Percentiles rank a stretch among this genome's conserved stretches.
phyloP scores from a whole-genome alignment of 768 basidiomycete species.

The Scleroderma bovista region DNA sequence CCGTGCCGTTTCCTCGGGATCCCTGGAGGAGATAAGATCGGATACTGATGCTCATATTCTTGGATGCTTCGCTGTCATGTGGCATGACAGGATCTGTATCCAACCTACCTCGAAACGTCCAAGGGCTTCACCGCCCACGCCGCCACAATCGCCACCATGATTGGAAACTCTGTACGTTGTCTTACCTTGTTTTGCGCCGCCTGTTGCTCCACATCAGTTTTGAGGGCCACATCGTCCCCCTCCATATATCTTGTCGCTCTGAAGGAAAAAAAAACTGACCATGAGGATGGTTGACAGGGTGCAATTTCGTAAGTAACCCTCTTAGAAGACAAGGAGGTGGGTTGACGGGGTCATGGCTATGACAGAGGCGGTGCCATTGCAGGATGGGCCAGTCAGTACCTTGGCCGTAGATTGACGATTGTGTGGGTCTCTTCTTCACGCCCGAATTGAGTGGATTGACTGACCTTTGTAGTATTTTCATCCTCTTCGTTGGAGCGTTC shows the following conservation, averaged over 20 bases:
- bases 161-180: conserved; percentile 57
- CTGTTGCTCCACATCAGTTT: not conserved
- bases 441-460: not conserved
- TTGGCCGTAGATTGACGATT: conserved; percentile 82
- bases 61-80: not conserved
- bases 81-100: conserved; percentile 59
- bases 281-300: conserved; percentile 24
- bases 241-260: not conserved
- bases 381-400: conserved; percentile 65
- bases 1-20: not conserved
- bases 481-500: conserved; percentile 34
- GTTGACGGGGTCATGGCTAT: not conserved
- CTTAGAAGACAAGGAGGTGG: not conserved
- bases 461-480: conserved; percentile 12
- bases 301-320: conserved; percentile 36
- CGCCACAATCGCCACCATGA: conserved; percentile 75
- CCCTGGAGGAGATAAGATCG: not conserved
- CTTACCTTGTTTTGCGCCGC: not conserved
- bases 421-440: conserved; percentile 28
- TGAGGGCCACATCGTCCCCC: not conserved
- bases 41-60: not conserved
- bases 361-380: conserved; percentile 63
- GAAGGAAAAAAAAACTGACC: not conserved
- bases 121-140: conserved; percentile 55
- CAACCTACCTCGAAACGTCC: conserved; percentile 61